phyloP scores from a whole-genome alignment of 2,329 filamentous ascomycete genomes.

The Epichloe hybrida region DNA sequence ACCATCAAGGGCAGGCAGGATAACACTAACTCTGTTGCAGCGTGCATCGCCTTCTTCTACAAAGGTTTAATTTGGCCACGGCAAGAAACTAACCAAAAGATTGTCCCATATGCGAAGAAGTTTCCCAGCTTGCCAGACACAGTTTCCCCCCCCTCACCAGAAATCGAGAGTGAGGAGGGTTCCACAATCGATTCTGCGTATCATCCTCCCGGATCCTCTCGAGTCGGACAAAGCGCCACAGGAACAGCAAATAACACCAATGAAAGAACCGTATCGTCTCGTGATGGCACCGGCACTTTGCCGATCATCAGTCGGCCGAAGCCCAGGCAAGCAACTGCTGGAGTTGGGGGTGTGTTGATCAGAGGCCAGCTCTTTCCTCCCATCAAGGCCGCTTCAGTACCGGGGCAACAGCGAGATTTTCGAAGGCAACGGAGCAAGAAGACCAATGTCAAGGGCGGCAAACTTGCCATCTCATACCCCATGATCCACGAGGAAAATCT shows the following conservation, averaged over 20 bases:
- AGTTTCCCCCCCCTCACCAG: neutral
- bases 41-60: constrained; percentile 15
- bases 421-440: constrained; percentile 14
- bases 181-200: neutral
- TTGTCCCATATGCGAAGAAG: neutral
- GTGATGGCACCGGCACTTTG: constrained; percentile 15
- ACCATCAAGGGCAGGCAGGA: neutral
- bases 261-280: neutral
- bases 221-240: neutral
- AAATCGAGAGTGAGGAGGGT: neutral
- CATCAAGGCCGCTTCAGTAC: constrained; percentile 17
- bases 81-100: constrained; percentile 1
- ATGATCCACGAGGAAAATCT: constrained; percentile 22
- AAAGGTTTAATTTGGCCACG: constrained; percentile 7
- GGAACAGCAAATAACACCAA: neutral
- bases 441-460: constrained; percentile 19
- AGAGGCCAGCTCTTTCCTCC: constrained; percentile 30
- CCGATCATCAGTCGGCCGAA: constrained; percentile 25
- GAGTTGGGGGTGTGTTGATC: constrained; percentile 27
- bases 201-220: neutral
- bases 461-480: constrained; percentile 35
- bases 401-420: constrained; percentile 8
- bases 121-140: constrained; percentile 1
- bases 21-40: constrained; percentile 19
- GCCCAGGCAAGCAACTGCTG: constrained; percentile 20